Evolutionary conservation across 2,329 filamentous ascomycete species (phyloP).

Genomic region (Ophiosphaerella korrae): DNA sequence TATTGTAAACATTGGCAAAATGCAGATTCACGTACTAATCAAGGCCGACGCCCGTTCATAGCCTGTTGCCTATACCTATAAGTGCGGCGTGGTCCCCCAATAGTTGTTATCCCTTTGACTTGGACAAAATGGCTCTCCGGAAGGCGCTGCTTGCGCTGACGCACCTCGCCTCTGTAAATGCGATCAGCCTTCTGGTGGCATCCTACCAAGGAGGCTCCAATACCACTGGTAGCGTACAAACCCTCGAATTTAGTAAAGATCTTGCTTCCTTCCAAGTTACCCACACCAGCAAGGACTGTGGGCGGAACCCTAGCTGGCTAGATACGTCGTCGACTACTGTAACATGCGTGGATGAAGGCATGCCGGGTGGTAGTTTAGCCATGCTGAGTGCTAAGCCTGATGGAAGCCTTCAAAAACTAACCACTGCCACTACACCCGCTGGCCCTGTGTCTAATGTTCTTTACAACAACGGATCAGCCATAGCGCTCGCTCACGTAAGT

Average conservation of each 20-base stretch:
- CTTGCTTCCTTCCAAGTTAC: conserved; percentile 48
- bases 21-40: too few species aligned
- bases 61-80: too few species aligned
- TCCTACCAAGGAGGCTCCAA: conserved; percentile 44
- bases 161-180: conserved; percentile 10
- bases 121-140: neutral
- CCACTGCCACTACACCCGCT: conserved; percentile 40
- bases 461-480: conserved; percentile 47
- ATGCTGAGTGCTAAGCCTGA: conserved; percentile 38
- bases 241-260: conserved; percentile 33
- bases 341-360: conserved; percentile 66
- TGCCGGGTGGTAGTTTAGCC: conserved; percentile 55
- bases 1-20: too few species aligned
- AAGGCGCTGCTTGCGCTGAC: neutral
- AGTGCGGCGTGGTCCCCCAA: too few species aligned
- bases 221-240: conserved; percentile 47
- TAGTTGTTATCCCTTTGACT: too few species aligned
- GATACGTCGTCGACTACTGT: conserved; percentile 60
- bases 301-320: conserved; percentile 64
- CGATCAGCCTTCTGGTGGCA: conserved; percentile 48
- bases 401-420: conserved; percentile 46
- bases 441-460: conserved; percentile 51
- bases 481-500: conserved; percentile 42
- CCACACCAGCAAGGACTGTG: conserved; percentile 56
- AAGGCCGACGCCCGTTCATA: too few species aligned